Conservation (phyloP, 2,329 filamentous ascomycete species). For the Fusarium sp. region DNA sequence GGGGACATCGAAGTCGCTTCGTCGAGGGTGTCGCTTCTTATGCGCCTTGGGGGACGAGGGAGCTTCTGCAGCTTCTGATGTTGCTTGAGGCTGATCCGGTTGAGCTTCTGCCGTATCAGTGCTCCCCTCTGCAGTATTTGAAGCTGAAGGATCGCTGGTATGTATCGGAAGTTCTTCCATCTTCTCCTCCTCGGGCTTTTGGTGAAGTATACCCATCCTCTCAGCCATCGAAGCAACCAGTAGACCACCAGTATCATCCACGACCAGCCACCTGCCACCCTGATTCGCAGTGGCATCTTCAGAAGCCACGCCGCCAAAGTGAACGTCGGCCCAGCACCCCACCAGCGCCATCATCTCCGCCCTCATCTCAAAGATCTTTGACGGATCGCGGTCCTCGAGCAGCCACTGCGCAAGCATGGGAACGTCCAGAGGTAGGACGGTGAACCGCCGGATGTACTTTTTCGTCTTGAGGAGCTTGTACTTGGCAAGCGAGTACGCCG, state of each 20-base stretch:
- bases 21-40: constrained; percentile 44
- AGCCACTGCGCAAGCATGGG: constrained; percentile 80
- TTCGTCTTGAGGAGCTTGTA: constrained; percentile 95
- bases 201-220: constrained; percentile 84
- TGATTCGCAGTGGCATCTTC: constrained; percentile 43
- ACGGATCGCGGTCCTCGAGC: constrained; percentile 81
- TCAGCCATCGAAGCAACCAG: constrained; percentile 88
- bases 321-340: constrained; percentile 90
- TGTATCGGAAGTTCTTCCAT: constrained; percentile 1
- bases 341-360: constrained; percentile 86
- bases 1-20: constrained; percentile 70
- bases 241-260: constrained; percentile 89
- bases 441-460: constrained; percentile 92
- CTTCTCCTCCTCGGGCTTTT: constrained; percentile 46
- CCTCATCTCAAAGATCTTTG: constrained; percentile 85
- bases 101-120: constrained; percentile 4
- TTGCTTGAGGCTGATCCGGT: constrained; percentile 14
- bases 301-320: constrained; percentile 62
- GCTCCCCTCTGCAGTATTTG: not conserved
- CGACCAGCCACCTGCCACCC: constrained; percentile 76
- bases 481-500: constrained; percentile 91
- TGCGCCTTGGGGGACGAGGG: constrained; percentile 23
- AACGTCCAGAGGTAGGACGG: constrained; percentile 85
- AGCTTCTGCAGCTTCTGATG: constrained; percentile 8
- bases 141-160: constrained; percentile 7